Percentiles rank a stretch among this genome's conserved stretches.
Conservation (phyloP, 768 basidiomycete genomes). For the Lyophyllum decastes region DNA sequence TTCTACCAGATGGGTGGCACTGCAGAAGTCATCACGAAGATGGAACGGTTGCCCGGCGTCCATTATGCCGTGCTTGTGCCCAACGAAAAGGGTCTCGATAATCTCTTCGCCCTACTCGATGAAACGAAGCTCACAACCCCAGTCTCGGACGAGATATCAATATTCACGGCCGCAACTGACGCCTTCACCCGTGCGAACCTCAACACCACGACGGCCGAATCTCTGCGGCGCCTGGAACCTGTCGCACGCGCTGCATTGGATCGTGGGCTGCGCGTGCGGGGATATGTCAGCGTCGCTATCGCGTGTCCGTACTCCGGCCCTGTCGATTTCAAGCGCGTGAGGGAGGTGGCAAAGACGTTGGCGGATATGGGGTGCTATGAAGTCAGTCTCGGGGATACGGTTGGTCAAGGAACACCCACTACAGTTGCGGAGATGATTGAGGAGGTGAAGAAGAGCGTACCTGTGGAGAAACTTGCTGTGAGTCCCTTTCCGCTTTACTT, state of each 20-base stretch:
- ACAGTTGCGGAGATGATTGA: conserved; percentile 69
- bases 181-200: conserved; percentile 85
- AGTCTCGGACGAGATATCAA: conserved; percentile 79
- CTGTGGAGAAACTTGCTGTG: conserved; percentile 72
- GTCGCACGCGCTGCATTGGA: conserved; percentile 65
- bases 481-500: conserved; percentile 19
- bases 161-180: conserved; percentile 90
- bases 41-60: conserved; percentile 52
- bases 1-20: conserved; percentile 81
- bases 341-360: conserved; percentile 69
- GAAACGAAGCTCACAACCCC: conserved; percentile 40
- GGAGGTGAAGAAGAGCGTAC: conserved; percentile 62
- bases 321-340: conserved; percentile 63
- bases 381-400: conserved; percentile 90
- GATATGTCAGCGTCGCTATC: conserved; percentile 84
- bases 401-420: conserved; percentile 79
- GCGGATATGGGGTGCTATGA: conserved; percentile 94
- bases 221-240: conserved; percentile 59
- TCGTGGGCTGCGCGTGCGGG: conserved; percentile 69
- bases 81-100: conserved; percentile 75
- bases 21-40: conserved; percentile 63
- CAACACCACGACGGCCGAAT: conserved; percentile 72
- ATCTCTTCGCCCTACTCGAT: conserved; percentile 58
- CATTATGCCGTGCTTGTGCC: conserved; percentile 83
- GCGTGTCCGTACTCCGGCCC: conserved; percentile 86